Percentiles rank a stretch among this genome's conserved stretches.
Conservation (phyloP, 768 basidiomycete species). For the Agaricus blazei region DNA sequence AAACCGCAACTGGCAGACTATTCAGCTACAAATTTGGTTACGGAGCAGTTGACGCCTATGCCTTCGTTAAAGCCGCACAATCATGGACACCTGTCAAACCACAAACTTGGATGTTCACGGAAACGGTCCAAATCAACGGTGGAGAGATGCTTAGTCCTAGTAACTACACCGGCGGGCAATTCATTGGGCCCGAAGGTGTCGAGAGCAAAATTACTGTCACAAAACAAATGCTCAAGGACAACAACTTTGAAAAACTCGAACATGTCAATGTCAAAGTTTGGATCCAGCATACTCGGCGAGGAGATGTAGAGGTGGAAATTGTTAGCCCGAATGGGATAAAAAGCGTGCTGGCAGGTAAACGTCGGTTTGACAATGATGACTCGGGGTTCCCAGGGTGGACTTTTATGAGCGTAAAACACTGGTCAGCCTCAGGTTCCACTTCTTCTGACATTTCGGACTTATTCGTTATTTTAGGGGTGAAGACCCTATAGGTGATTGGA, state of each 20-base stretch:
- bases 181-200: constrained; percentile 64
- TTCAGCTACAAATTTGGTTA: constrained; percentile 94
- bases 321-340: constrained; percentile 79
- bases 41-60: constrained; percentile 80
- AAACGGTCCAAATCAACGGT: constrained; percentile 60
- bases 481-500: constrained; percentile 88
- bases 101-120: constrained; percentile 83
- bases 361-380: constrained; percentile 56
- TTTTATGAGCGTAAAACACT: constrained; percentile 99
- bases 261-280: constrained; percentile 91
- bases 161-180: constrained; percentile 56
- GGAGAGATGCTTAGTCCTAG: constrained; percentile 52
- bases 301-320: constrained; percentile 91
- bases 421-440: constrained; percentile 45
- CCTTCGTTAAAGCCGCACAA: constrained; percentile 75
- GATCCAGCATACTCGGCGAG: constrained; percentile 82
- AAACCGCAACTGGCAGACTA: constrained; percentile 58
- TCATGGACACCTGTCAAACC: constrained; percentile 88
- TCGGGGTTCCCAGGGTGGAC: constrained; percentile 90
- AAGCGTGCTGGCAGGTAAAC: constrained; percentile 75
- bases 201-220: constrained; percentile 62
- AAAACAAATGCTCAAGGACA: constrained; percentile 53
- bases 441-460: constrained; percentile 8
- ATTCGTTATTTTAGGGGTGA: constrained; percentile 67
- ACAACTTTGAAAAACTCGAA: constrained; percentile 86